Evolutionary conservation across 2,329 filamentous ascomycete species (phyloP).

Genomic region (Fusarium siculi): DNA sequence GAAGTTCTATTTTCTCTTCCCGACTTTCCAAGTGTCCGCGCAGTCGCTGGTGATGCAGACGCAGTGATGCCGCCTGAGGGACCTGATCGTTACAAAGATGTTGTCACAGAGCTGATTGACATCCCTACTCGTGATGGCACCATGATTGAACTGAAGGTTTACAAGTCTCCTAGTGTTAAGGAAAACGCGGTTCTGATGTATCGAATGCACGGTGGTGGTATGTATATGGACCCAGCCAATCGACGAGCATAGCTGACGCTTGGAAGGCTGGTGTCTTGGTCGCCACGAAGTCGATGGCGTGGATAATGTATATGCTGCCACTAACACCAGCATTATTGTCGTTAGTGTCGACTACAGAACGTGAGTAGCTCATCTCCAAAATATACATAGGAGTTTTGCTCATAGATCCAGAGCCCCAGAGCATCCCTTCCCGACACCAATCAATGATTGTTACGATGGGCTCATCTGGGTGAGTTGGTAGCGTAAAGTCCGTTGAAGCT

Average conservation of each 20-base stretch:
- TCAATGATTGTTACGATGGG: constrained; percentile 39
- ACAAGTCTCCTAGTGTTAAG: constrained; percentile 16
- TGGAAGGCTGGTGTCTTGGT: constrained; percentile 36
- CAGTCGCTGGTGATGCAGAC: constrained; percentile 14
- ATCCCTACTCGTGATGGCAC: constrained; percentile 32
- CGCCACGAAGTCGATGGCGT: constrained; percentile 38
- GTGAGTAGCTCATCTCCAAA: background rate
- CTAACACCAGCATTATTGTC: constrained; percentile 28
- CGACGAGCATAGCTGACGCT: background rate
- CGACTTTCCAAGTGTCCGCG: constrained; percentile 8
- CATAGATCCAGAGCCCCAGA: constrained; percentile 31
- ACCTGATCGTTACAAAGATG: constrained; percentile 26
- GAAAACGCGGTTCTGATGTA: constrained; percentile 35
- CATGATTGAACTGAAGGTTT: constrained; percentile 35
- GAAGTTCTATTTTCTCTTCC: background rate
- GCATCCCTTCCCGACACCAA: constrained; percentile 32
- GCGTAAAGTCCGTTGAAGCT: rapidly evolving
- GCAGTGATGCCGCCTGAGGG: constrained; percentile 31
- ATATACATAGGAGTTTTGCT: rapidly evolving
- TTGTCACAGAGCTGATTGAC: constrained; percentile 23
- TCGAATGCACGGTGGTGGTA: constrained; percentile 42
- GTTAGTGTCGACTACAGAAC: constrained; percentile 39
- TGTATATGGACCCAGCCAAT: background rate
- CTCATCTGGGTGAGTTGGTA: constrained; percentile 34
- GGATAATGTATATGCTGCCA: constrained; percentile 38